A percentile compares a stretch with the other conserved stretches of the same genome.
Evolutionary conservation across 2,329 filamentous ascomycete genomes (phyloP).

Genomic region (Colletotrichum gigasporum): DNA sequence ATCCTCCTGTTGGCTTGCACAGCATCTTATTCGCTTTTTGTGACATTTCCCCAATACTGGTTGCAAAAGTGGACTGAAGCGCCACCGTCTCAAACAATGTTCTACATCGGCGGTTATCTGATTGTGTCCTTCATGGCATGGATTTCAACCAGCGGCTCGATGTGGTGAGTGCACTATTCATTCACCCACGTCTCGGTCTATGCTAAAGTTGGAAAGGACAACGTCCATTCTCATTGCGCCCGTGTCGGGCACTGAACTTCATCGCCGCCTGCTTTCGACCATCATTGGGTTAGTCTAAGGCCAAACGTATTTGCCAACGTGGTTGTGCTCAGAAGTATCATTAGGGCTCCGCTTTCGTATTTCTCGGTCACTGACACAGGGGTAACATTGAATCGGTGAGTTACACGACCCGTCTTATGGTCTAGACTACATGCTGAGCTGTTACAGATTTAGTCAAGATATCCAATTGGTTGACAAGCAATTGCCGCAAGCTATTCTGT

Average conservation of each 20-base stretch:
- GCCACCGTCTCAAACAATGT: not conserved
- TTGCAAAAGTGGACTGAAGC: constrained; percentile 26
- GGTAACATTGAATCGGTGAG: constrained; percentile 29
- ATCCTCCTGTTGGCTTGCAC: constrained; percentile 18
- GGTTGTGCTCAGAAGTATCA: too few species aligned
- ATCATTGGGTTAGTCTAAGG: constrained; percentile 3
- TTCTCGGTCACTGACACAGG: constrained; percentile 36
- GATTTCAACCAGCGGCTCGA: not conserved
- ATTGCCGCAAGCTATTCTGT: constrained; percentile 7
- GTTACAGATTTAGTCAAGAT: constrained; percentile 38
- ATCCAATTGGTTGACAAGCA: constrained; percentile 36
- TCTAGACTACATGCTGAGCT: not conserved
- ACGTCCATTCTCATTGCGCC: constrained; percentile 11
- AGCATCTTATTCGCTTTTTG: not conserved
- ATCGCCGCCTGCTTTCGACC: constrained; percentile 10
- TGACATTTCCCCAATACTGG: constrained; percentile 26
- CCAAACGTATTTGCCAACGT: too few species aligned
- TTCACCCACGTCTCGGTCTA: not conserved
- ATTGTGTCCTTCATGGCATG: constrained; percentile 5
- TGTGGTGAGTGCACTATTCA: not conserved
- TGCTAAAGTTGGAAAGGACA: not conserved
- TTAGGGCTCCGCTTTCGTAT: constrained; percentile 27
- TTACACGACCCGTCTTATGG: not conserved
- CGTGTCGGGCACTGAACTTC: not conserved
- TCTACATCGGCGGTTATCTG: constrained; percentile 8